Evolutionary conservation across 2,329 filamentous ascomycete genomes (phyloP).

Genomic region (Ophiostoma perfectum): DNA sequence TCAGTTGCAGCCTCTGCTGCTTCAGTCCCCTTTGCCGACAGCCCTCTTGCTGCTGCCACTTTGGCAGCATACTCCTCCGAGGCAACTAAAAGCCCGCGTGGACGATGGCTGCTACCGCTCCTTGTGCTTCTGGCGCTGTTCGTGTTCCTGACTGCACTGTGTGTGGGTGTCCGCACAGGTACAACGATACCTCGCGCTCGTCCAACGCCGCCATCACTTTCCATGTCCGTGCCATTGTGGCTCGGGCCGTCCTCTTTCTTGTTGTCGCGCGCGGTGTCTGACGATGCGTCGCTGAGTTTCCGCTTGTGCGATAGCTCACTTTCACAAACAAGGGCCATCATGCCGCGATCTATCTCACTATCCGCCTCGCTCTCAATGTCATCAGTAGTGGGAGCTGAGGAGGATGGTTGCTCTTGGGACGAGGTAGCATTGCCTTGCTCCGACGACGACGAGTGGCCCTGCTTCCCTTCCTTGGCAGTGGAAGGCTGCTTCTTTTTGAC

Average conservation of each 20-base stretch:
- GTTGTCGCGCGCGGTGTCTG: background rate
- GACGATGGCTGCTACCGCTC: background rate
- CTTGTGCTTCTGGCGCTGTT: background rate
- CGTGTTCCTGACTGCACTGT: background rate
- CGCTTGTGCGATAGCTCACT: slow-evolving; percentile 11
- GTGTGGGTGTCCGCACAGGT: background rate
- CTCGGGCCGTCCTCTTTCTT: background rate
- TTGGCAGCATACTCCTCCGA: slow-evolving; percentile 19
- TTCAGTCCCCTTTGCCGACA: background rate
- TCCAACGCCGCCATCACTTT: slow-evolving; percentile 6
- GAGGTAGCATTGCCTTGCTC: background rate
- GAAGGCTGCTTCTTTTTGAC: background rate
- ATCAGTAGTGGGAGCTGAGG: slow-evolving; percentile 15
- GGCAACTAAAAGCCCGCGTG: slow-evolving; percentile 19
- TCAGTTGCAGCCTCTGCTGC: background rate
- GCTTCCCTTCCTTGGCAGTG: background rate
- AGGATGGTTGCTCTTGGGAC: background rate
- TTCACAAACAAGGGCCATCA: slow-evolving; percentile 24
- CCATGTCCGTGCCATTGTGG: background rate
- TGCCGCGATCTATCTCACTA: slow-evolving; percentile 26
- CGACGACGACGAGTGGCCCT: background rate
- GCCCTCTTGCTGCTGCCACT: slow-evolving; percentile 10
- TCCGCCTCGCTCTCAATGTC: slow-evolving; percentile 24
- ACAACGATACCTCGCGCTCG: background rate
- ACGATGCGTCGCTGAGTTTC: background rate